Percentiles rank a stretch among this genome's conserved stretches.
Evolutionary conservation across 192 early-diverging fungal genomes (phyloP).

Genomic region (Linnemannia zychae): DNA sequence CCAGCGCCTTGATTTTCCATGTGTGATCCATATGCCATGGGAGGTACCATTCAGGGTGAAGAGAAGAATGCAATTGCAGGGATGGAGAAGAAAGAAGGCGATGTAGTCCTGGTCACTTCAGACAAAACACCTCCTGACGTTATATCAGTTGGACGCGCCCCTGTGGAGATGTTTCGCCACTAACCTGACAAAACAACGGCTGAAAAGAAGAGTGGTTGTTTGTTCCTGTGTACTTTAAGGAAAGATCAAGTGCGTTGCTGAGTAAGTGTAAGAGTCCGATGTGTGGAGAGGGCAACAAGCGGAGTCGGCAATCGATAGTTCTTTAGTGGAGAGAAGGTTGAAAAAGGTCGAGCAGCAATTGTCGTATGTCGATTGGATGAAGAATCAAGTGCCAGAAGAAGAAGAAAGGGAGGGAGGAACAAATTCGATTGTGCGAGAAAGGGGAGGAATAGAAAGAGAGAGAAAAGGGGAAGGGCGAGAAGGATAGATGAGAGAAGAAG

Average conservation of each 20-base stretch:
- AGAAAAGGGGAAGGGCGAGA: neutral
- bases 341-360: neutral
- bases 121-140: neutral
- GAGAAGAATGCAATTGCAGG: neutral
- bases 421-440: neutral
- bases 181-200: neutral
- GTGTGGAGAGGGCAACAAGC: neutral
- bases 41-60: neutral
- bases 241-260: slow-evolving; percentile 6
- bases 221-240: neutral
- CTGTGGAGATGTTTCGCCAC: slow-evolving; percentile 4
- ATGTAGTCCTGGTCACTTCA: neutral
- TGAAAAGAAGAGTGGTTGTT: neutral
- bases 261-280: neutral
- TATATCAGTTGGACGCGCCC: neutral
- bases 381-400: neutral
- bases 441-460: neutral
- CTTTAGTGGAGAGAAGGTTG: neutral
- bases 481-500: neutral
- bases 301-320: neutral
- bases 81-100: neutral
- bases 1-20: neutral
- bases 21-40: neutral
- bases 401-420: neutral
- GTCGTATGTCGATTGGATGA: neutral